Base-by-base conservation (phyloP, 371 early-diverging fungal species). In the Mortierella sp. region DNA sequence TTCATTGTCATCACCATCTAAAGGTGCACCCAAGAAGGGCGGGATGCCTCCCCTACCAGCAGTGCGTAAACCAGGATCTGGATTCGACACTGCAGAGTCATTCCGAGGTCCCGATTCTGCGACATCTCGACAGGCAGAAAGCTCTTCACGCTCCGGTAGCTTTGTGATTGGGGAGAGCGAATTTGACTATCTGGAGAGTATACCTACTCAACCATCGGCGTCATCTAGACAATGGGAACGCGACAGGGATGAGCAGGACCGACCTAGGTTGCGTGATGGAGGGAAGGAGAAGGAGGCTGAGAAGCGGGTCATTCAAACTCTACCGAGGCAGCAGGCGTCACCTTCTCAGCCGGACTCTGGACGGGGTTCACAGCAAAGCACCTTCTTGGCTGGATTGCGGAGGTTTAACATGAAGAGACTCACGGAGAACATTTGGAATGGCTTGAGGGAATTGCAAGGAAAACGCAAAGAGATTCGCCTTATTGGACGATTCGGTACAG, bases 401-500 rank as follows among this genome's bases (percentile, higher is more conserved):
- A 37, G 28, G 12, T 74, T 50, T 54, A 68, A 74, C 40, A 56
- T 67, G 60, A 29, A 59, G 10, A 58, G 60, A n/a, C 45, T 58
- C 9, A 43, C 57, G 2, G 56, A 68, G 31, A 21, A 59, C 19
- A 56, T 74, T 21, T 37, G 68, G 19, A 40, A 31, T 10, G 67
- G 68, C 2, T 43, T 74, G 53, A 63, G 47, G 16, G 68, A 74
- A 27, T 57, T 74, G 47, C 63, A 54, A 22, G 74, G 74, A 4
- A 56, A 63, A 8, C 74, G 74, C 45, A 67, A 74, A 43, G 74
- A 74, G 43, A 68, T 74, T 47, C 63, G 74, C 14, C 45, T 74
- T 3, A 37, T 68, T 22, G 74, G 67, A 19, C 55, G 74, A 34
- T 48, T 67, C 14, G 74, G 74, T n/a, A 50, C 50, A 14, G 60